Conservation (phyloP, 2,329 filamentous ascomycete genomes). For the Talaromyces atroroseus region DNA sequence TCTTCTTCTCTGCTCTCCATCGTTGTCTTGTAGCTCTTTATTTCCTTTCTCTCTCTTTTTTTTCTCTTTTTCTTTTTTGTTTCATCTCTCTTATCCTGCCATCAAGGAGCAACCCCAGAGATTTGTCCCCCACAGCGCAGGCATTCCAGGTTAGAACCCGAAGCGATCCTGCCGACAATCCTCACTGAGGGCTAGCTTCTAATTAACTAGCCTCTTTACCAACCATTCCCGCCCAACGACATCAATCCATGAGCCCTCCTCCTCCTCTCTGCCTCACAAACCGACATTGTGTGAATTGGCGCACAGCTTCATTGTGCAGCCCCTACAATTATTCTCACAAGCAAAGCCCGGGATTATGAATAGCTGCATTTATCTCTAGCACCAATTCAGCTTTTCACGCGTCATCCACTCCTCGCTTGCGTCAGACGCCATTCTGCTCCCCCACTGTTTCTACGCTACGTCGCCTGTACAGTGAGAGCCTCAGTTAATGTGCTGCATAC, state of each 20-base stretch:
- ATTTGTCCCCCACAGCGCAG: slow-evolving; percentile 15
- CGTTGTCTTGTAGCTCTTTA: not conserved
- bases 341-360: slow-evolving; percentile 18
- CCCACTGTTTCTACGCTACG: slow-evolving; percentile 11
- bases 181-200: slow-evolving; percentile 1
- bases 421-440: slow-evolving; percentile 13
- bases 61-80: not conserved
- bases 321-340: slow-evolving; percentile 1
- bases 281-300: slow-evolving; percentile 5
- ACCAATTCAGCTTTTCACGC: slow-evolving; percentile 16
- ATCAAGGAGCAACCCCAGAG: slow-evolving; percentile 18
- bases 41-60: not conserved
- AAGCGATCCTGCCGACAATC: slow-evolving; percentile 2
- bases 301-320: slow-evolving; percentile 7
- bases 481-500: slow-evolving; percentile 1
- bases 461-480: slow-evolving; percentile 11
- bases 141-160: not conserved
- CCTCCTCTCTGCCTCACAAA: not conserved
- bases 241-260: not conserved
- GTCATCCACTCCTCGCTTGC: slow-evolving; percentile 13
- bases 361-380: slow-evolving; percentile 15
- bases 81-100: slow-evolving; percentile 11
- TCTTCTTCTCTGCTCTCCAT: not conserved
- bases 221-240: slow-evolving; percentile 8
- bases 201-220: not conserved